Percentiles rank a stretch among this genome's conserved stretches.
phyloP scores from a whole-genome alignment of 208 protist genomes.

The Leishmania turanica region DNA sequence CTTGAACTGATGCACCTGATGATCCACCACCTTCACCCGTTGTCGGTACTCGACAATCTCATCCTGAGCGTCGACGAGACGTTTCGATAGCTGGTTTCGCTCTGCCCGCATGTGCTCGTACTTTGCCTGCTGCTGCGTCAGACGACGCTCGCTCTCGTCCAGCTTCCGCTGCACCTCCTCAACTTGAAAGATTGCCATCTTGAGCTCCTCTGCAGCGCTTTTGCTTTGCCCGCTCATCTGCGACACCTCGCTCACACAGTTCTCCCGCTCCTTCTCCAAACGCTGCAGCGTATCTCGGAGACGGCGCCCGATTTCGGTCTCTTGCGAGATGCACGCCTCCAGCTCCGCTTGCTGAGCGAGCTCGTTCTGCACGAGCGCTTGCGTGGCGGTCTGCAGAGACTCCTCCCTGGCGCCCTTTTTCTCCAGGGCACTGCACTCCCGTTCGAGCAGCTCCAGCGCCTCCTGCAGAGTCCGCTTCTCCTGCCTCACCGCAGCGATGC shows the following conservation, averaged over 20 bases:
- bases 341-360: conserved; percentile 74
- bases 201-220: conserved; percentile 92
- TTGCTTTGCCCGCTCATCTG: conserved; percentile 86
- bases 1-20: conserved; percentile 94
- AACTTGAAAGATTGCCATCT: conserved; percentile 85
- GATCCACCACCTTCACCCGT: conserved; percentile 98
- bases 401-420: conserved; percentile 70
- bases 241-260: conserved; percentile 85
- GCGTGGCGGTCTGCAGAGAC: conserved; percentile 63
- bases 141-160: conserved; percentile 90
- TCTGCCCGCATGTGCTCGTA: conserved; percentile 96
- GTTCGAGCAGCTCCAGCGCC: conserved; percentile 61
- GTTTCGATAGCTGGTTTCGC: conserved; percentile 98
- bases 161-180: conserved; percentile 96
- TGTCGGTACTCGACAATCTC: conserved; percentile 97
- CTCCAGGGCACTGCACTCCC: conserved; percentile 72
- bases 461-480: conserved; percentile 69
- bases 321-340: conserved; percentile 57
- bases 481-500: conserved; percentile 57
- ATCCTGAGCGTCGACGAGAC: conserved; percentile 96
- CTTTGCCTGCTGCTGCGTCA: conserved; percentile 74
- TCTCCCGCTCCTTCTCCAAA: conserved; percentile 94
- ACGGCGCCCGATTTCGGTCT: conserved; percentile 53
- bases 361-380: conserved; percentile 83
- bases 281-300: conserved; percentile 62